Base-by-base conservation (phyloP, 2,329 filamentous ascomycete species). In the Periglandula ipomoeae region DNA sequence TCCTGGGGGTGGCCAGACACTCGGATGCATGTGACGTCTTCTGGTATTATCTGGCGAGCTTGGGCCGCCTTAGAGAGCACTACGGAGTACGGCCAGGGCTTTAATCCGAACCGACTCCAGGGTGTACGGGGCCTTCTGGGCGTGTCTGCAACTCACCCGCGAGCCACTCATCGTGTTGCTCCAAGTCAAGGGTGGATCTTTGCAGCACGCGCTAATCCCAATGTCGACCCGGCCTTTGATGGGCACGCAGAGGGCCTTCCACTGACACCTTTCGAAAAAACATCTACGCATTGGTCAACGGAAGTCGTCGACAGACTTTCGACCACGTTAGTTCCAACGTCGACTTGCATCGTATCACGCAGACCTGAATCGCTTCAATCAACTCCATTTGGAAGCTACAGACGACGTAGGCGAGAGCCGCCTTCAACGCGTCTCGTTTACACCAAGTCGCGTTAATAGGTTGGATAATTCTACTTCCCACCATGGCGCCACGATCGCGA, bases 401-500 rank as follows among this genome's bases (percentile, higher is more conserved):
- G 45, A 30, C 48, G 34, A 43, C 32, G 37, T 35, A 44, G 30
- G 46, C 44, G 45, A 46, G 44, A 49, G 49, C 49, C 44, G 40
- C 17, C 32, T 34, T 37, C 15, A 63, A 70, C 73, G 75, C 75
- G 75, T 78, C 71, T 66, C 58, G 47, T 54, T 49, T 55, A 58
- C 53, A 57, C 22, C 55, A 53, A 70, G 73, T 76, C 75, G 75
- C 75, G 75, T 78, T 70, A 67, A 73, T 70, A 72, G 71, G 67
- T 65, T 62, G 56, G 45, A 53, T 40, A 30, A 22, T 45, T 48
- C 49, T 39, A 56, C 54, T 55, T 53, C 51, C 61, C 61, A 65
- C 58, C 58, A 81, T 78, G 76, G 75, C 78, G 60, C 75, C 77
- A 54, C 73, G 76, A 58, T 71, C 74, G 54, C 71, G 70, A 64